Evolutionary conservation across 2,329 filamentous ascomycete genomes (phyloP).

Genomic region (Neofusicoccum laricinum): DNA sequence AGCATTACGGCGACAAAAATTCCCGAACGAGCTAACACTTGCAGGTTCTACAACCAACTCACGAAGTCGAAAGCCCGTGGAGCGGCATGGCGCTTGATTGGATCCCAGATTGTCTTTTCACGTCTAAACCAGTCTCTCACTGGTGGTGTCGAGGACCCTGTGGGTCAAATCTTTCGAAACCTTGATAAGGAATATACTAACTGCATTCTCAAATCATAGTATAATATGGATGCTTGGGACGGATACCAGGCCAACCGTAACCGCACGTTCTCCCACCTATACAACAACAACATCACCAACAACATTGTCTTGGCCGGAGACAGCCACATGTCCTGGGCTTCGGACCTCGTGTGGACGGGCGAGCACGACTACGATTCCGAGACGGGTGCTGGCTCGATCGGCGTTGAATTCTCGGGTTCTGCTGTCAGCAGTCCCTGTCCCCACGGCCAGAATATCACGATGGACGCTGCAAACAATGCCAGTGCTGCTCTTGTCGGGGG

Average conservation of each 20-base stretch:
- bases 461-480: conserved; percentile 49
- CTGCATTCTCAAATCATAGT: background rate
- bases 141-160: conserved; percentile 42
- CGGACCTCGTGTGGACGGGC: conserved; percentile 46
- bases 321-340: conserved; percentile 61
- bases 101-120: conserved; percentile 68
- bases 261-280: conserved; percentile 65
- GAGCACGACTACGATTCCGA: conserved; percentile 38
- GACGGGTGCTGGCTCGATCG: conserved; percentile 42
- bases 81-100: conserved; percentile 68
- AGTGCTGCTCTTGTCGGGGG: conserved; percentile 33
- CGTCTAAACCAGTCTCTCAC: conserved; percentile 50
- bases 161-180: background rate
- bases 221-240: conserved; percentile 61
- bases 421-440: conserved; percentile 62
- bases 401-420: conserved; percentile 58
- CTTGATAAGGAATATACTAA: conserved; percentile 16
- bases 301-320: conserved; percentile 73
- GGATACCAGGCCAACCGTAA: conserved; percentile 70
- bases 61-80: conserved; percentile 49
- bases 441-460: conserved; percentile 57
- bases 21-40: background rate
- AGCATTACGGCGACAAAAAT: background rate
- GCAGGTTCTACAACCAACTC: conserved; percentile 44
- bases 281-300: conserved; percentile 66